Percentiles rank a stretch among this genome's conserved stretches.
Evolutionary conservation across 306 rosid species (phyloP).

Genomic region (Rubus idaeus): DNA sequence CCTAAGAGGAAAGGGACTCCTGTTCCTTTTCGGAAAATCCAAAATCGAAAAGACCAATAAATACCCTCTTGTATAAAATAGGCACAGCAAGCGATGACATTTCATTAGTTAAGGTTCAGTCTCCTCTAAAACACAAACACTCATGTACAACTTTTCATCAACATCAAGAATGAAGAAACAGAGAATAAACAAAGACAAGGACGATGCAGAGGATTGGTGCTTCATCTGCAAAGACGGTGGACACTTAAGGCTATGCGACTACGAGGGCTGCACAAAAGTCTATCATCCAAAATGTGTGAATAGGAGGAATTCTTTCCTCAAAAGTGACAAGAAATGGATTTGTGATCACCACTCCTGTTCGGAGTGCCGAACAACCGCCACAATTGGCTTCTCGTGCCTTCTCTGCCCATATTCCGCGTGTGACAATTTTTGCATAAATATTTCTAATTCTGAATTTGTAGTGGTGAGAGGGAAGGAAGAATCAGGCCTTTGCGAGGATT

Average conservation of each 20-base stretch:
- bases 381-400: constrained; percentile 43
- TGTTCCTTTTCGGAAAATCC: not conserved
- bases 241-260: constrained; percentile 33
- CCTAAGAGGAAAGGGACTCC: not conserved
- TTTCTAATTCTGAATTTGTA: constrained; percentile 24
- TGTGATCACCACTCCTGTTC: constrained; percentile 68
- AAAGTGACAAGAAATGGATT: constrained; percentile 28
- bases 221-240: constrained; percentile 56
- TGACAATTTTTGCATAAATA: constrained; percentile 23
- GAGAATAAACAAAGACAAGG: not conserved
- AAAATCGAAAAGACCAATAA: too few relatives aligned
- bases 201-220: constrained; percentile 43
- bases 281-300: constrained; percentile 54
- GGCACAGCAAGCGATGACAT: not conserved
- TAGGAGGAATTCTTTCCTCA: constrained; percentile 18
- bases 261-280: constrained; percentile 50
- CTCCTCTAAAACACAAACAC: too few relatives aligned
- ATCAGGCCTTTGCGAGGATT: constrained; percentile 47
- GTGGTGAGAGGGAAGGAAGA: constrained; percentile 26
- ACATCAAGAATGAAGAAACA: not conserved
- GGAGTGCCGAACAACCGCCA: constrained; percentile 27
- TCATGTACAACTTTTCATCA: not conserved
- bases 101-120: not conserved
- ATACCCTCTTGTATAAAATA: not conserved
- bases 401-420: constrained; percentile 59